Evolutionary conservation across 2,329 filamentous ascomycete genomes (phyloP).

Genomic region (Amesomyces nigricolor): DNA sequence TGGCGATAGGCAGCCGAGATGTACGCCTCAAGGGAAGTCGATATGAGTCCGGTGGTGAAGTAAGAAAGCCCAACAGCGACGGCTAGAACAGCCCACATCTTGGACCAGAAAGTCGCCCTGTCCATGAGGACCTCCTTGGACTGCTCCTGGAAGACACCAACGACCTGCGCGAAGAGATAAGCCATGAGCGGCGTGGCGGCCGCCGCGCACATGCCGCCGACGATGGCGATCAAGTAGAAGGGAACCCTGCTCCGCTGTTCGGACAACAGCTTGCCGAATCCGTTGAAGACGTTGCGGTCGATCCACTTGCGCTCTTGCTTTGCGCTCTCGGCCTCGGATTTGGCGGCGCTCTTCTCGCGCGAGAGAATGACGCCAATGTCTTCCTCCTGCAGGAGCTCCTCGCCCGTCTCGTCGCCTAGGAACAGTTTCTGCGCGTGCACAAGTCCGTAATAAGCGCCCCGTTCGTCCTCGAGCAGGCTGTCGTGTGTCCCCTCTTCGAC

Average conservation of each 20-base stretch:
- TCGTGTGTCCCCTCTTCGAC: slow-evolving; percentile 73
- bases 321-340: slow-evolving; percentile 29
- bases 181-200: slow-evolving; percentile 47
- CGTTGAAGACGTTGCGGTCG: slow-evolving; percentile 40
- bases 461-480: slow-evolving; percentile 54
- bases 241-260: slow-evolving; percentile 50
- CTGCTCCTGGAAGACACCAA: slow-evolving; percentile 43
- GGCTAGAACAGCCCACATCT: slow-evolving; percentile 60
- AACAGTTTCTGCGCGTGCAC: slow-evolving; percentile 59
- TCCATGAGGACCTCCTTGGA: slow-evolving; percentile 28
- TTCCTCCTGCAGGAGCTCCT: slow-evolving; percentile 35
- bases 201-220: slow-evolving; percentile 41
- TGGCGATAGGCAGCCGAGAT: slow-evolving; percentile 51
- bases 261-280: slow-evolving; percentile 51
- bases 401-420: slow-evolving; percentile 42
- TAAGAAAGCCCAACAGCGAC: slow-evolving; percentile 48
- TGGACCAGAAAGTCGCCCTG: slow-evolving; percentile 51
- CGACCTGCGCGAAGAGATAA: slow-evolving; percentile 49
- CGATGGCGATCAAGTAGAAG: slow-evolving; percentile 44
- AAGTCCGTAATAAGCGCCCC: slow-evolving; percentile 59
- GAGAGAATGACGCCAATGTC: slow-evolving; percentile 36
- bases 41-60: slow-evolving; percentile 41
- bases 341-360: slow-evolving; percentile 42
- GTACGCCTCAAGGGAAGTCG: slow-evolving; percentile 43
- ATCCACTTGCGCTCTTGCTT: slow-evolving; percentile 32